These are phyloP conservation scores for Neoarthrinium moseri DNA, from an alignment of 2,329 filamentous ascomycete genomes.

Conservation along the genomic window DNA sequence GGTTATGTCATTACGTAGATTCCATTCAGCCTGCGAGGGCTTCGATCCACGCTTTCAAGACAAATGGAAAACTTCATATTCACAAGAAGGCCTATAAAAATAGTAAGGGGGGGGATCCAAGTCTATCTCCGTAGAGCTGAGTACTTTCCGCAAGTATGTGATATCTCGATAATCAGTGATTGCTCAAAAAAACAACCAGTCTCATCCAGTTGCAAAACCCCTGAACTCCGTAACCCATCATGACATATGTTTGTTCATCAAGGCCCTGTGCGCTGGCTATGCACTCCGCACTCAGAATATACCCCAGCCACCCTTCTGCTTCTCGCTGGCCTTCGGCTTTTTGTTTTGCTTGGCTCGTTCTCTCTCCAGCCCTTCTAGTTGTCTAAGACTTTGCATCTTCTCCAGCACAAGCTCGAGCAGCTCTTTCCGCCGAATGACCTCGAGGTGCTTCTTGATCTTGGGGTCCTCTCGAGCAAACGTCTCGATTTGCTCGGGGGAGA, in stretches of 20 bases:
- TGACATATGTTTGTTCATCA: conserved; percentile 4
- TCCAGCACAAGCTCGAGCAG: conserved; percentile 87
- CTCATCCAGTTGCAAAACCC: conserved; percentile 3
- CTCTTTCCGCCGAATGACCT: conserved; percentile 90
- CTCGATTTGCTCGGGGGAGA: conserved; percentile 79
- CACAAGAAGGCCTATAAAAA: neutral
- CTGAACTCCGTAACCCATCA: conserved; percentile 4
- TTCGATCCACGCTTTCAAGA: too few species aligned
- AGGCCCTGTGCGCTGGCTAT: neutral
- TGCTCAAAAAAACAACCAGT: neutral
- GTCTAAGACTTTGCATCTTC: conserved; percentile 90
- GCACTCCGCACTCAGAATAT: conserved; percentile 35
- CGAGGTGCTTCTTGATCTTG: conserved; percentile 83
- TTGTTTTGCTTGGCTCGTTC: conserved; percentile 36
- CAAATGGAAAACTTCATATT: neutral
- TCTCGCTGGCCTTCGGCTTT: conserved; percentile 28
- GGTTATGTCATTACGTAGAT: too few species aligned
- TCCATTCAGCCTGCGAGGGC: too few species aligned
- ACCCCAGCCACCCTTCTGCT: conserved; percentile 48
- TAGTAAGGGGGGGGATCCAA: conserved; percentile 8
- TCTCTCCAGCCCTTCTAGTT: conserved; percentile 75
- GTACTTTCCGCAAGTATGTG: conserved; percentile 4
- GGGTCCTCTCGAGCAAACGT: conserved; percentile 90
- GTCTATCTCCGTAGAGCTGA: conserved; percentile 7
- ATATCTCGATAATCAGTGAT: conserved; percentile 4